Percentiles rank a stretch among this genome's conserved stretches.
Conservation (phyloP, 306 rosid genomes). For the Dalbergia cochinchinensis region DNA sequence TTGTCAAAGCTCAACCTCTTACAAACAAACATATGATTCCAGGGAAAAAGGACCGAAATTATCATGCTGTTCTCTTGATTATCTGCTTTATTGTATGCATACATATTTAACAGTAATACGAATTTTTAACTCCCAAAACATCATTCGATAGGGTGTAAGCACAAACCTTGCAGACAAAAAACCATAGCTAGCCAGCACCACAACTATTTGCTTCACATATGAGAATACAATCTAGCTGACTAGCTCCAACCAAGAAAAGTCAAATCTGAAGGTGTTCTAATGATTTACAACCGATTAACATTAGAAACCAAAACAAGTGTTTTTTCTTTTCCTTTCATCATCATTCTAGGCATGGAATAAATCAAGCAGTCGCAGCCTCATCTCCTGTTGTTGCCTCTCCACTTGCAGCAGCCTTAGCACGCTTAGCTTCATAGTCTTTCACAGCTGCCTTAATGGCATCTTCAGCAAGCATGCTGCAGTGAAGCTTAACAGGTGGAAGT, state of each 20-base stretch:
- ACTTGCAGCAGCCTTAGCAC: conserved; percentile 33
- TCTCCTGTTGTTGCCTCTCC: conserved; percentile 50
- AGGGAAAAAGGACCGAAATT: neutral
- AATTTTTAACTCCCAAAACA: neutral
- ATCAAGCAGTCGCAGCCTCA: conserved; percentile 56
- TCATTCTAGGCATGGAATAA: conserved; percentile 12
- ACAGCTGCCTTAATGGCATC: conserved; percentile 97
- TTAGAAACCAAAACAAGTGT: neutral
- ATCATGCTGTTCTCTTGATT: conserved; percentile 2
- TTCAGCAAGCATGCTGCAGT: conserved; percentile 98
- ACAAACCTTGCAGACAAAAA: conserved; percentile 7
- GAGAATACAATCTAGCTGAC: conserved; percentile 14
- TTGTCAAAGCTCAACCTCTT: neutral
- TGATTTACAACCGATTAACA: neutral
- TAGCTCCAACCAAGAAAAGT: conserved; percentile 17
- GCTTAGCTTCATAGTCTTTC: conserved; percentile 81
- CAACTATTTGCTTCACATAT: conserved; percentile 23
- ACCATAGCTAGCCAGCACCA: conserved; percentile 26
- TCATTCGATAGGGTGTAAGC: neutral
- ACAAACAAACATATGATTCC: neutral
- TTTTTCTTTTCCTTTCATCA: conserved; percentile 13
- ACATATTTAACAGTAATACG: neutral
- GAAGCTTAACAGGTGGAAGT: conserved; percentile 95
- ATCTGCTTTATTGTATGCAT: conserved; percentile 5
- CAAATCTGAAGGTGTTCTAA: conserved; percentile 1